Evolutionary conservation across 2,329 filamentous ascomycete species (phyloP), one percentile per base, ranked within the genome.

Genomic region (Chrysosporium keratinophilum): DNA sequence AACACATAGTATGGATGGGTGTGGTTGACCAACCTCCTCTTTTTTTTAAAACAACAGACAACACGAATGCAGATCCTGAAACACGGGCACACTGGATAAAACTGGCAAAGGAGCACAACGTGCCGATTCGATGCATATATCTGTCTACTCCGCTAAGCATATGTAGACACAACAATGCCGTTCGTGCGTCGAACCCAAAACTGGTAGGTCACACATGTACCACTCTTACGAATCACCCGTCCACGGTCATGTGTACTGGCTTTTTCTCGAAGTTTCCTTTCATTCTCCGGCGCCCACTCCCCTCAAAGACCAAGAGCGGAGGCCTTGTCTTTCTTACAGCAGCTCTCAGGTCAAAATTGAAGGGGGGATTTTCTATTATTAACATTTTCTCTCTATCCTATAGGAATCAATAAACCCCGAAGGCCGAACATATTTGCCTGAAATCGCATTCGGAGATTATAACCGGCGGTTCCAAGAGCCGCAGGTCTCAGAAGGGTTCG

Each of bases 11-110:
- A 11, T 15, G 14, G n/a, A 7, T 11, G 12, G 33, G 14, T 45
- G 42, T 46, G 33, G 41, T 52, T 52, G 20, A 54, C 44, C 51
- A 20, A 56, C 54, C 53, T 7, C 7, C 23, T 50, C 50, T 45
- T 42, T 45, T 20, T 23, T 54, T 55, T 50, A 54, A 50, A 61
- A 54, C 51, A 60, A 54, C 50, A 93, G 93, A 98, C 69, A 97
- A 95, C 68, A 97, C 93, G n/a, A 98, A 98, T 66, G 81, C 90
- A 31, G 86, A 95, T 70, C 67, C 76, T 10, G 84, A 87, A 50
- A 88, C 84, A 20, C 79, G 93, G 59, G 77, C 78, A n/a, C 72
- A 86, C 56, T 97, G 91, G 91, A 71, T 88, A 33, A 74, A 80
- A 23, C 71, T 97, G 31, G 89, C 89, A 15, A 78, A 77, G 59